Percentiles rank a stretch among this genome's conserved stretches.
These are phyloP conservation scores for Arctostaphylos glauca DNA, from an alignment of 148 eudicot species.

Conservation along the genomic window DNA sequence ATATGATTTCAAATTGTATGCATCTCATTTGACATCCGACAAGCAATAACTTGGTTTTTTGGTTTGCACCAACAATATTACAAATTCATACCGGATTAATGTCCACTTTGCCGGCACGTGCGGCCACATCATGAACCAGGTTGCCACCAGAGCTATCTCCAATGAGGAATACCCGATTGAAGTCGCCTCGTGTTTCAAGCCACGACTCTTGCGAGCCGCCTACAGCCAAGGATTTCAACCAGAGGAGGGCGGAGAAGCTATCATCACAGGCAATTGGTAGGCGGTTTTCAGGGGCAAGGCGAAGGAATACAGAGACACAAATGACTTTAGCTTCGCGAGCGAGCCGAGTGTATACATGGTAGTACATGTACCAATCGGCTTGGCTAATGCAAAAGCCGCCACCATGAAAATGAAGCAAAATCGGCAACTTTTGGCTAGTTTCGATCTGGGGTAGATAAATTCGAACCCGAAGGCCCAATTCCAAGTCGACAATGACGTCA, in stretches of 20 bases:
- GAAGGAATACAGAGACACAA: slow-evolving; percentile 60
- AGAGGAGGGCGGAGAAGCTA: slow-evolving; percentile 51
- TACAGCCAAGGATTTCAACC: slow-evolving; percentile 48
- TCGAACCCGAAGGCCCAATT: slow-evolving; percentile 42
- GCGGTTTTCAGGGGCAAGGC: slow-evolving; percentile 65
- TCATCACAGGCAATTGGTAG: slow-evolving; percentile 75
- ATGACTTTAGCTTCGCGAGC: slow-evolving; percentile 41
- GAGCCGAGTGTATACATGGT: slow-evolving; percentile 46
- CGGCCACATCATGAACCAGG: slow-evolving; percentile 69
- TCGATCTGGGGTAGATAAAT: slow-evolving; percentile 52
- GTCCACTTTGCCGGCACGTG: slow-evolving; percentile 41
- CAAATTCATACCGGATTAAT: slow-evolving; percentile 24
- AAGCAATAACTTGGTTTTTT: no score
- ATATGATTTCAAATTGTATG: no score
- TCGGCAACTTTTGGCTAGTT: slow-evolving; percentile 40
- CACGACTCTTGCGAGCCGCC: slow-evolving; percentile 25
- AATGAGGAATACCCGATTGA: slow-evolving; percentile 59
- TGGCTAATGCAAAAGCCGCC: slow-evolving; percentile 84
- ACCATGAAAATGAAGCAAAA: slow-evolving; percentile 69
- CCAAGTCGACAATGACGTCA: slow-evolving; percentile 30
- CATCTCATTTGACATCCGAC: no score
- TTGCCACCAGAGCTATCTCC: slow-evolving; percentile 90
- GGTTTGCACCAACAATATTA: no score
- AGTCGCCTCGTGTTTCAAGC: slow-evolving; percentile 43
- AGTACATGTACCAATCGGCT: slow-evolving; percentile 78